Percentiles rank a stretch among this genome's conserved stretches.
Evolutionary conservation across 352 stramenopile species (phyloP).

Genomic region (Pelagophyceae sp.): DNA sequence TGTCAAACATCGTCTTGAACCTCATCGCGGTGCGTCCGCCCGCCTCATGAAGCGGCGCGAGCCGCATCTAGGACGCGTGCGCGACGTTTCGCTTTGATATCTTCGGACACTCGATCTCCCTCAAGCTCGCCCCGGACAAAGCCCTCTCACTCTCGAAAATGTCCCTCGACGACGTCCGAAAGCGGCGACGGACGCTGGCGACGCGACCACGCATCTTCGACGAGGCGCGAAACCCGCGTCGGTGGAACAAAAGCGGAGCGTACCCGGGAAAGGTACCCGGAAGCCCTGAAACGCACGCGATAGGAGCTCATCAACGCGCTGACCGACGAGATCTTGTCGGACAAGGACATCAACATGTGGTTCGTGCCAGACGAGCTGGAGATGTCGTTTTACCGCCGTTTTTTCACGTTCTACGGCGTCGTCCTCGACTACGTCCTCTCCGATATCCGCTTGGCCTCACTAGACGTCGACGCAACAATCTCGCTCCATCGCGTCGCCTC

Average conservation of each 20-base stretch:
- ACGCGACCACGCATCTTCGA: background rate
- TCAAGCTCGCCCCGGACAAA: background rate
- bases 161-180: background rate
- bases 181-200: background rate
- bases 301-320: slow-evolving; percentile 6
- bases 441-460: background rate
- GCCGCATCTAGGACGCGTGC: too few relatives aligned
- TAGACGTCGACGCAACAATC: background rate
- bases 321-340: slow-evolving; percentile 11
- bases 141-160: background rate
- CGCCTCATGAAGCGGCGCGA: too few relatives aligned
- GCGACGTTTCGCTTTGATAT: slow-evolving; percentile 11
- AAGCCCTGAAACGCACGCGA: too few relatives aligned
- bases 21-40: too few relatives aligned
- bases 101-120: slow-evolving; percentile 1
- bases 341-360: slow-evolving; percentile 7
- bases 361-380: slow-evolving; percentile 10
- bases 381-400: background rate
- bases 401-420: slow-evolving; percentile 18
- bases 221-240: too few relatives aligned
- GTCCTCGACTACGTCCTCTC: slow-evolving; percentile 16
- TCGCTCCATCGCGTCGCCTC: background rate
- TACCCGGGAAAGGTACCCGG: too few relatives aligned
- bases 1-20: slow-evolving; percentile 7
- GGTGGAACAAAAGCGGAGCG: too few relatives aligned